These are phyloP conservation scores for Candida germanica DNA, from an alignment of 805 yeast species.

Conservation along the genomic window DNA sequence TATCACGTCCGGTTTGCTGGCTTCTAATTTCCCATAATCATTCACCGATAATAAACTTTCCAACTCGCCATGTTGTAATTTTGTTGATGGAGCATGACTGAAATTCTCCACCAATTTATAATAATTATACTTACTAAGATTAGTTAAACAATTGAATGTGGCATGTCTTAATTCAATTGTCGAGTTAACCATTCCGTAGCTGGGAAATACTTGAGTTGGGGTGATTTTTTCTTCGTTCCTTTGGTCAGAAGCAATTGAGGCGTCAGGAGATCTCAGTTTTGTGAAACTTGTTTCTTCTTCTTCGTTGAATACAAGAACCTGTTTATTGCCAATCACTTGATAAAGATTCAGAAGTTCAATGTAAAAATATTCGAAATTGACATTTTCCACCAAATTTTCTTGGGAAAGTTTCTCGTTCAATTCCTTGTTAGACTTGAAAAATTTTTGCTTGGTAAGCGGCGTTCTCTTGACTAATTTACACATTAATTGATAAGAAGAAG, in stretches of 20 bases:
- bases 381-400: conserved; percentile 20
- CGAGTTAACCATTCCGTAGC: conserved; percentile 31
- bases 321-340: conserved; percentile 20
- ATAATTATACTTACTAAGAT: conserved; percentile 32
- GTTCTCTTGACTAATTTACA: conserved; percentile 21
- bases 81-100: conserved; percentile 18
- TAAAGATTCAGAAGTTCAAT: conserved; percentile 20
- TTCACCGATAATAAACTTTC: conserved; percentile 29
- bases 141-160: conserved; percentile 32
- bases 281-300: background rate
- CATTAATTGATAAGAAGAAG: conserved; percentile 42
- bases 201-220: conserved; percentile 39
- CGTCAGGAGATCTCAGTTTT: background rate
- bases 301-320: conserved; percentile 12
- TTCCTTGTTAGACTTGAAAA: conserved; percentile 15
- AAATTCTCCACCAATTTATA: conserved; percentile 24
- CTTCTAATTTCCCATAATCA: conserved; percentile 23
- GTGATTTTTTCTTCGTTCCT: conserved; percentile 29
- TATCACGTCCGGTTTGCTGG: conserved; percentile 6
- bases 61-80: conserved; percentile 32
- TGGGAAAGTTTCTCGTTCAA: conserved; percentile 23
- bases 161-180: conserved; percentile 30
- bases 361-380: conserved; percentile 20
- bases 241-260: background rate
- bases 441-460: conserved; percentile 15